Base-by-base conservation (phyloP, 2,329 filamentous ascomycete species). In the Penicillium sp. region DNA sequence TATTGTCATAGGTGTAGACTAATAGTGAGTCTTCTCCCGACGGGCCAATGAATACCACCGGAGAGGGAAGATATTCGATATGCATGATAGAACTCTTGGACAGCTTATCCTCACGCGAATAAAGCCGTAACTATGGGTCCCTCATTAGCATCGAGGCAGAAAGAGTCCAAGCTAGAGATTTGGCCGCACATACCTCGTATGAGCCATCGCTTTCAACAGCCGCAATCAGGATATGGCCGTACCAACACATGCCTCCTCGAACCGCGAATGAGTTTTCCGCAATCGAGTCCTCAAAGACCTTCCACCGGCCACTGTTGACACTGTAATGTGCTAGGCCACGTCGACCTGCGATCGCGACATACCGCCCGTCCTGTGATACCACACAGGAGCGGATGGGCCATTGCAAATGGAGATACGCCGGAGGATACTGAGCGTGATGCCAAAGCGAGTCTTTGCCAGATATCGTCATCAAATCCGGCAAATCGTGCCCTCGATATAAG, bases 161-260 rank as follows among this genome's bases (percentile, higher is more conserved):
- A 12, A 29, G 8, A 11, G 6, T 18, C 11, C 29, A 8, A 11
- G 7, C 7, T 7, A 32, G 39, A 2, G n/a, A 3, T 2, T 28
- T 12, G 9, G 7, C 32, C 25, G 28, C 7, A 35, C 28, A 49
- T 68, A 81, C 79, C 73, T 95, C 86, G 60, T 90, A 90, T 24
- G 83, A 83, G 56, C 84, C 81, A 57, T 86, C 87, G 46, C 82
- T 84, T 68, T 98, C 93, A n/a, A 96, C 85, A 4, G 91, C 90
- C 35, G 90, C 90, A 47, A 97, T 88, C 13, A 98, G 76, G 29
- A 97, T 87, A 69, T 98, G 91, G 57, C 95, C 90, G 65, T 95
- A 90, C 93, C 93, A 98, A 66, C 91, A 97, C 90, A 98, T 95
- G 5, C 93, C 93, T 42, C 93, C 93, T 53, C 90, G 79, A 11